These are phyloP conservation scores for Stachybotrys chartarum DNA, from an alignment of 2,329 filamentous ascomycete genomes.

Conservation along the genomic window DNA sequence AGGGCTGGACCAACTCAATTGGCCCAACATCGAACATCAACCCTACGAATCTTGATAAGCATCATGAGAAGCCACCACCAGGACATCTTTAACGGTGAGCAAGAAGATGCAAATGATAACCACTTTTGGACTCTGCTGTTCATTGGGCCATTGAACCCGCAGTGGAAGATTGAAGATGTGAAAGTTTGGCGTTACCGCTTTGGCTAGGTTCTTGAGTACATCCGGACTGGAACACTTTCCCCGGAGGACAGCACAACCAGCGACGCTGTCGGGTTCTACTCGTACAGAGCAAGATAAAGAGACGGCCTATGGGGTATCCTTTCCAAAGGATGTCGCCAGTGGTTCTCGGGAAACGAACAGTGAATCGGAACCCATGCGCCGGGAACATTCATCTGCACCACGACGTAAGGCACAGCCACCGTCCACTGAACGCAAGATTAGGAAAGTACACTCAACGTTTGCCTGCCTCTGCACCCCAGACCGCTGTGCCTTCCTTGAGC, in stretches of 20 bases:
- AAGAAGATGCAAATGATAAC: background rate
- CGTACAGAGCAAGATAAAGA: background rate
- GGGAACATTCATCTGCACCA: background rate
- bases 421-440: background rate
- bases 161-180: background rate
- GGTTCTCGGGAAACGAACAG: background rate
- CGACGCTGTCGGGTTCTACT: background rate
- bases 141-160: background rate
- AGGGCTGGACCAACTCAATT: too few relatives aligned
- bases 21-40: background rate
- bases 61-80: background rate
- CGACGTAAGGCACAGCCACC: background rate
- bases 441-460: background rate
- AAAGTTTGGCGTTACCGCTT: background rate
- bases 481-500: background rate
- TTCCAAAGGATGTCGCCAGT: background rate
- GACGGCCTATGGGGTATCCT: background rate
- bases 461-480: background rate
- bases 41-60: background rate
- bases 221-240: background rate
- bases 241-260: background rate
- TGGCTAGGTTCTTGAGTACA: background rate
- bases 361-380: background rate
- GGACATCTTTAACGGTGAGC: background rate
- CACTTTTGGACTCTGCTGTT: background rate